phyloP scores from a whole-genome alignment of 805 yeast genomes.

The Zygoascus biomembranicola region DNA sequence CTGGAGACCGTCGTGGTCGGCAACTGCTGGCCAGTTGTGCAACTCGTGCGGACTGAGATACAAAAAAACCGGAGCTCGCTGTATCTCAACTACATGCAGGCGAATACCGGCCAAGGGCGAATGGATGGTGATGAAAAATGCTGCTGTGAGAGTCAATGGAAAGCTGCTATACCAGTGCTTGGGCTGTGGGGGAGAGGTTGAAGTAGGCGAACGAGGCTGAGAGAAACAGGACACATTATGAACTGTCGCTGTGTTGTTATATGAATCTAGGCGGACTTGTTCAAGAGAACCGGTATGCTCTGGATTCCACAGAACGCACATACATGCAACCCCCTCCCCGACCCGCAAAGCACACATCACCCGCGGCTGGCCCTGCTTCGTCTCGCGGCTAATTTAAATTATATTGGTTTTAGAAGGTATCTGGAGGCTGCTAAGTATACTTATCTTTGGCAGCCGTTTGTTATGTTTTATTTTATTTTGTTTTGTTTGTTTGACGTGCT shows the following conservation, averaged over 20 bases:
- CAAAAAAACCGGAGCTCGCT: conserved; percentile 89
- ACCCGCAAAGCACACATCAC: no score
- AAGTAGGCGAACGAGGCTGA: conserved; percentile 21
- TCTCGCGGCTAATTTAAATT: not conserved
- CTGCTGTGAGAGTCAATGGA: conserved; percentile 34
- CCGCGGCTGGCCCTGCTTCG: no score
- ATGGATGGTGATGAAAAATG: conserved; percentile 76
- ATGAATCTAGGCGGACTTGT: no score
- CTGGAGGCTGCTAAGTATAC: not conserved
- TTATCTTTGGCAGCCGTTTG: no score
- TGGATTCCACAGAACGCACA: no score
- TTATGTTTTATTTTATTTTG: not conserved
- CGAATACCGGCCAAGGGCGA: conserved; percentile 96
- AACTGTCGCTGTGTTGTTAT: no score
- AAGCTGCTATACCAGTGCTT: conserved; percentile 38
- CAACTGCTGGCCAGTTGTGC: conserved; percentile 87
- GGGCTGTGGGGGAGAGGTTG: conserved; percentile 51
- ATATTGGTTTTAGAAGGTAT: not conserved
- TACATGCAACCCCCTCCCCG: no score
- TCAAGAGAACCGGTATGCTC: no score
- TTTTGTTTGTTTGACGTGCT: not conserved
- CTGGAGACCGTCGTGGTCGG: conserved; percentile 97
- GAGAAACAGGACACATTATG: not conserved
- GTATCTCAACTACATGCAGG: conserved; percentile 65
- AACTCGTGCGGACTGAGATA: conserved; percentile 93